A percentile compares a stretch with the other conserved stretches of the same genome.
phyloP scores from a whole-genome alignment of 345 rosid genomes.

The Salix dunnii region DNA sequence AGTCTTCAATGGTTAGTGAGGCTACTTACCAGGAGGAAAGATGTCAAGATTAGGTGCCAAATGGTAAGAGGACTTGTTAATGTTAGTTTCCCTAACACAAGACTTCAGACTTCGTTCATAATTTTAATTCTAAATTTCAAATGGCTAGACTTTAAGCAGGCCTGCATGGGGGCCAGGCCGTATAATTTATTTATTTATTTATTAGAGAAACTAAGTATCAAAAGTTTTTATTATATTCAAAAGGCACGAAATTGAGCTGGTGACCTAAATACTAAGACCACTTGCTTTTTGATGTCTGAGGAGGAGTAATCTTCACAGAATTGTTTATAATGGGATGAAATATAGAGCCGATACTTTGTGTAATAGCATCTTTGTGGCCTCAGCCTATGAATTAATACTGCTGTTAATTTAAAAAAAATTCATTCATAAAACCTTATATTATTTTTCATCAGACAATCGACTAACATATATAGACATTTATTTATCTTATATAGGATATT shows the following conservation, averaged over 20 bases:
- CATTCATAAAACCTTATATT: too few species aligned
- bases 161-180: conserved; percentile 25
- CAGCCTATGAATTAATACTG: neutral
- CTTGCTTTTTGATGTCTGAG: neutral
- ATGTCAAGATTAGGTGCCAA: conserved; percentile 40
- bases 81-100: conserved; percentile 54
- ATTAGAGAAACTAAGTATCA: too few species aligned
- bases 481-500: neutral
- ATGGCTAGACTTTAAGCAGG: conserved; percentile 1
- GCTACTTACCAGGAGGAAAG: conserved; percentile 30
- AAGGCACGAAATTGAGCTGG: conserved; percentile 27
- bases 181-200: too few species aligned
- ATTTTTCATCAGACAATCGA: too few species aligned
- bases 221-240: conserved; percentile 8
- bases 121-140: conserved; percentile 1
- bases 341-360: neutral
- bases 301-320: conserved; percentile 26
- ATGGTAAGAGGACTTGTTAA: conserved; percentile 17
- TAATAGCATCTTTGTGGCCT: neutral
- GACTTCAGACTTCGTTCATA: conserved; percentile 19
- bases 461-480: too few species aligned
- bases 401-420: neutral
- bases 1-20: conserved; percentile 39
- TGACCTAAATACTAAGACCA: conserved; percentile 43
- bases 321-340: neutral